Evolutionary conservation across 2,329 filamentous ascomycete genomes (phyloP).

Genomic region (Sphaerulina vaccinii): DNA sequence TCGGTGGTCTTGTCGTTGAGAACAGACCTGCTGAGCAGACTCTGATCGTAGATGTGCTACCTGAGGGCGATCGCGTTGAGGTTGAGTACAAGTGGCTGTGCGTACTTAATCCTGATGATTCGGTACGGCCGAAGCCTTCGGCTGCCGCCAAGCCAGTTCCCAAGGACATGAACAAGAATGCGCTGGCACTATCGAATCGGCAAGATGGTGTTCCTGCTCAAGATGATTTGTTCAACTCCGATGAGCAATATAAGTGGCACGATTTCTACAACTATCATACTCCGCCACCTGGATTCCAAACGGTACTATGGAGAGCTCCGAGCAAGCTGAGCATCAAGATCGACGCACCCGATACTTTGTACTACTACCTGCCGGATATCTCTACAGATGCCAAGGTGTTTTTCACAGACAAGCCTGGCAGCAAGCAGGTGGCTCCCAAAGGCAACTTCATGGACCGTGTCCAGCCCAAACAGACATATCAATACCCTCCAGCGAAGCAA

Average conservation of each 20-base stretch:
- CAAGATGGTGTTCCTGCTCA: conserved; percentile 51
- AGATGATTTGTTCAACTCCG: conserved; percentile 49
- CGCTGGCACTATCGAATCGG: conserved; percentile 48
- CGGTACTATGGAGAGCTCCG: conserved; percentile 32
- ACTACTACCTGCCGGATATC: conserved; percentile 80
- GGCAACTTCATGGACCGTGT: conserved; percentile 73
- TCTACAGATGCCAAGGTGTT: conserved; percentile 90
- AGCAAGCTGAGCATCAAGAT: conserved; percentile 70
- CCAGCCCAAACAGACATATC: conserved; percentile 37
- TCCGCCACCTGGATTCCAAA: conserved; percentile 45
- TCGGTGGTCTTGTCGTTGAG: conserved; percentile 83
- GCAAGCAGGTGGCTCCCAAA: conserved; percentile 62
- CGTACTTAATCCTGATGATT: conserved; percentile 69
- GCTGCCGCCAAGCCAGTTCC: conserved; percentile 70
- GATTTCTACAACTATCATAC: conserved; percentile 67
- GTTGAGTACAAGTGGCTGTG: conserved; percentile 83
- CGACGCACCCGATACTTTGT: conserved; percentile 70
- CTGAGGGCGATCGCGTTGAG: conserved; percentile 73
- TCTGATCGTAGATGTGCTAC: conserved; percentile 77
- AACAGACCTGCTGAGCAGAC: conserved; percentile 74
- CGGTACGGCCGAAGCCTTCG: conserved; percentile 71
- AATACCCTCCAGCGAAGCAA: conserved; percentile 27
- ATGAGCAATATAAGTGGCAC: conserved; percentile 48
- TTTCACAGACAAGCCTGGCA: conserved; percentile 75
- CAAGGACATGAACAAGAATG: conserved; percentile 46